Base-by-base conservation (phyloP, 768 basidiomycete species). In the Rhodotorula babjevae region DNA sequence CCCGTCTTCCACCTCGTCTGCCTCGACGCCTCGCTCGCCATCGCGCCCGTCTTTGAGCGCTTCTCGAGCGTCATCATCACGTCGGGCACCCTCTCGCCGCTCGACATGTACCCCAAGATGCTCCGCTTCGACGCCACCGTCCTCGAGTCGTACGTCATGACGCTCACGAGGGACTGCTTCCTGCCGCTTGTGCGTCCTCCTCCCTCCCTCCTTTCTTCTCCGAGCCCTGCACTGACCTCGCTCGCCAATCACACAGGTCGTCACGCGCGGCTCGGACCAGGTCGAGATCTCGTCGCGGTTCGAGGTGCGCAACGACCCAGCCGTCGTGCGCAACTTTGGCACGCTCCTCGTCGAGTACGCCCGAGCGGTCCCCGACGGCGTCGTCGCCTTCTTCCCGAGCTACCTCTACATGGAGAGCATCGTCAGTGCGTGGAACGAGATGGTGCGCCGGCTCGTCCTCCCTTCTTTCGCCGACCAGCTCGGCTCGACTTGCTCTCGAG, bases 21-120 rank as follows among this genome's bases (percentile, higher is more conserved):
- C 78, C 87, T 99, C 72, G 96, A 99, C 80, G 96, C 96, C 4
- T 92, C 95, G 0, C 86, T 99, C 47, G 96, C 96, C 16, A 99
- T 99, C 78, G 91, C 92, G 77, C 96, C 96, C 0, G 91, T 99
- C 27, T 97, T 99, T 80, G 96, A 99, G 79, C 90, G 93, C 44
- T 99, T 98, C 80, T 94, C 92, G 80, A 92, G 90, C 72, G 96
- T 99, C 31, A 93, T 99, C 74, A 99, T 99, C 80, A 99, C 96
- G 0, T 97, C 93, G 9, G 96, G 96, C 77, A 99, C 96, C 19
- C 93, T 99, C 77, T 97, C 94, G 1, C 96, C 96, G 5, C 82
- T 99, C 69, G 96, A 99, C 82, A 99, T 99, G 96, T 99, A 99
- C 81, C 96, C 96, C 21, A 99, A 98, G 82, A 99, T 99, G 91